Conservation (phyloP, 163 green algal genomes). For the Smithsoniella earleae region DNA sequence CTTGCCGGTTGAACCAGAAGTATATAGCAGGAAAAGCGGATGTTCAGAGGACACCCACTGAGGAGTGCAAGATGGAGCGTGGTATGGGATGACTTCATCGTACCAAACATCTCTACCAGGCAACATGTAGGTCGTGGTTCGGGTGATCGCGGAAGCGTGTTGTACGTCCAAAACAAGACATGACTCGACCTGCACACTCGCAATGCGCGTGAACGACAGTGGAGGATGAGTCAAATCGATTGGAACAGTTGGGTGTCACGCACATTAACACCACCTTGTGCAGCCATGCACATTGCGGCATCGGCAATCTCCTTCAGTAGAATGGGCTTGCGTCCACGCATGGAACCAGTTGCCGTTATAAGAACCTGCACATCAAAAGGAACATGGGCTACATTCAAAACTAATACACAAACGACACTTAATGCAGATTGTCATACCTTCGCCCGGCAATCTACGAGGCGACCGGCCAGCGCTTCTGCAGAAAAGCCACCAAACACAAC, state of each 20-base stretch:
- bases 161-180: slow-evolving; percentile 12
- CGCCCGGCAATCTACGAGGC: slow-evolving; percentile 48
- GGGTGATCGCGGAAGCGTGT: background rate
- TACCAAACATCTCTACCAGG: slow-evolving; percentile 71
- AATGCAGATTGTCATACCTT: no score
- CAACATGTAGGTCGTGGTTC: background rate
- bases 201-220: no score
- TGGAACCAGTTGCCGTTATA: slow-evolving; percentile 55
- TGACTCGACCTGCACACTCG: slow-evolving; percentile 21
- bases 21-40: slow-evolving; percentile 87
- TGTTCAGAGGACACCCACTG: slow-evolving; percentile 86
- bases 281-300: slow-evolving; percentile 40
- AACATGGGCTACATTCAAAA: no score
- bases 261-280: background rate
- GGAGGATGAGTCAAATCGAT: background rate
- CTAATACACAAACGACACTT: no score
- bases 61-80: slow-evolving; percentile 43
- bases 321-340: slow-evolving; percentile 73
- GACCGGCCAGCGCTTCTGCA: slow-evolving; percentile 55
- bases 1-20: slow-evolving; percentile 71
- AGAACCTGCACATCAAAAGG: no score
- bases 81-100: slow-evolving; percentile 50
- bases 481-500: slow-evolving; percentile 79
- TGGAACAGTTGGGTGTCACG: background rate
- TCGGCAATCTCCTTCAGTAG: slow-evolving; percentile 86